Percentiles rank a stretch among this genome's conserved stretches.
These are phyloP conservation scores for Cystobasidium sp. DNA, from an alignment of 1,284 basidiomycete species.

Conservation along the genomic window DNA sequence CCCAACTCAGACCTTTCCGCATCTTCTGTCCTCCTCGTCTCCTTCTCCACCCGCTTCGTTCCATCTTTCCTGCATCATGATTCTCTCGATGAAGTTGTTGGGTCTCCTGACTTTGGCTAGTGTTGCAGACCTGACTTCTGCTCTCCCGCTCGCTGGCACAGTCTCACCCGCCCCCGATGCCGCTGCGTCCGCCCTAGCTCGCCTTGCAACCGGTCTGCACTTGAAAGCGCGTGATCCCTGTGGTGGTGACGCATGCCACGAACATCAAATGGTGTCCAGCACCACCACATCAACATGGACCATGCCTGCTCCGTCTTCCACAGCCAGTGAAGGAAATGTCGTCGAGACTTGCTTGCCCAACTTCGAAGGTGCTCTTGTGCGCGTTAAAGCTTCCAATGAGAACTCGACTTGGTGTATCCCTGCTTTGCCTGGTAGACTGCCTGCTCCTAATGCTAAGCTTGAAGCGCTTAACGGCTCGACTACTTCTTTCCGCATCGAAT, in stretches of 20 bases:
- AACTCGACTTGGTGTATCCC: slow-evolving; percentile 6
- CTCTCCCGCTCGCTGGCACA: background rate
- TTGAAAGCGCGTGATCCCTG: background rate
- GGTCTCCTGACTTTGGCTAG: too few relatives aligned
- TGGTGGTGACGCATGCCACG: background rate
- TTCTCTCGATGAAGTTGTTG: too few relatives aligned
- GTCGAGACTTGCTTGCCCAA: slow-evolving; percentile 8
- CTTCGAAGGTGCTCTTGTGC: slow-evolving; percentile 10
- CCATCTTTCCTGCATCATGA: too few relatives aligned
- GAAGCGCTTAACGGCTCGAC: background rate
- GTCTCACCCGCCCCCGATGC: background rate
- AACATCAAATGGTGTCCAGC: background rate
- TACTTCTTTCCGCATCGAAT: slow-evolving; percentile 10
- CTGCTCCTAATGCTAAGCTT: background rate
- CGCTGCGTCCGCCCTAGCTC: background rate
- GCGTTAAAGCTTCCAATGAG: background rate
- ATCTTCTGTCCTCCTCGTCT: too few relatives aligned
- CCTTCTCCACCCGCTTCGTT: too few relatives aligned
- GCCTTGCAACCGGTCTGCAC: background rate
- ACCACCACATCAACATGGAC: background rate
- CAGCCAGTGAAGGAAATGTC: background rate
- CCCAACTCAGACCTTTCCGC: too few relatives aligned
- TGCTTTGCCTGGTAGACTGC: background rate
- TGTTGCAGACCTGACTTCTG: background rate
- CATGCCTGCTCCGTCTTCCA: background rate